Conservation (phyloP, 1,284 basidiomycete species). For the Serendipita sp. region DNA sequence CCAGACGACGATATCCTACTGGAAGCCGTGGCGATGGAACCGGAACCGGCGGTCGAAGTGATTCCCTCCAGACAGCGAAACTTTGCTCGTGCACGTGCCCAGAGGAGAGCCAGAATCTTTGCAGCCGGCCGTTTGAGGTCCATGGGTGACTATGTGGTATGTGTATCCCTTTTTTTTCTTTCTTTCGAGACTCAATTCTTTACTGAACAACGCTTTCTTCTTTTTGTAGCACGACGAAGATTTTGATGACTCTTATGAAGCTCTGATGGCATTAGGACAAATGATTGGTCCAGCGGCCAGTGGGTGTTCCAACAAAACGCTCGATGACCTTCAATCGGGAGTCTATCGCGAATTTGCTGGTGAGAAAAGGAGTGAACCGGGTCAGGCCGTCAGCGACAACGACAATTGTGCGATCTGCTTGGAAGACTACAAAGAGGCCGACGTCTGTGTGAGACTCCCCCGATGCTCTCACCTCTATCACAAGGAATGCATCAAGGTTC, state of each 20-base stretch:
- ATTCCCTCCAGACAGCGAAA: not conserved
- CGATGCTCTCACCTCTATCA: slow-evolving; percentile 1
- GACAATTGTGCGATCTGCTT: not conserved
- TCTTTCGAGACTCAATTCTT: not conserved
- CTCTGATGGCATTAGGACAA: not conserved
- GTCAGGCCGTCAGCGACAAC: not conserved
- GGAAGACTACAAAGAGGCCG: not conserved
- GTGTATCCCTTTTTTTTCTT: not conserved
- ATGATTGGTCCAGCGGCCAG: not conserved
- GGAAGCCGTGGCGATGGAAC: not conserved
- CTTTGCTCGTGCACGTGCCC: not conserved
- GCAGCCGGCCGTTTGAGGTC: not conserved
- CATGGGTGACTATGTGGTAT: slow-evolving; percentile 1
- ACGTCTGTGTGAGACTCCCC: not conserved
- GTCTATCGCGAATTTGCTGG: not conserved
- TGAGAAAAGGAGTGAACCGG: not conserved
- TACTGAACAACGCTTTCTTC: not conserved
- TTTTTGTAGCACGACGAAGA: not conserved
- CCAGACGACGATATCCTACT: not conserved
- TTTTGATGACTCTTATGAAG: slow-evolving; percentile 1
- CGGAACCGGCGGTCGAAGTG: not conserved
- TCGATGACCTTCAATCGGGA: not conserved
- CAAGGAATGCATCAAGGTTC: not conserved
- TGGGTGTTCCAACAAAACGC: not conserved
- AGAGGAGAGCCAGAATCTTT: not conserved